Conservation (phyloP, 1,284 basidiomycete species). For the Apiotrichum akiyoshidainum region DNA sequence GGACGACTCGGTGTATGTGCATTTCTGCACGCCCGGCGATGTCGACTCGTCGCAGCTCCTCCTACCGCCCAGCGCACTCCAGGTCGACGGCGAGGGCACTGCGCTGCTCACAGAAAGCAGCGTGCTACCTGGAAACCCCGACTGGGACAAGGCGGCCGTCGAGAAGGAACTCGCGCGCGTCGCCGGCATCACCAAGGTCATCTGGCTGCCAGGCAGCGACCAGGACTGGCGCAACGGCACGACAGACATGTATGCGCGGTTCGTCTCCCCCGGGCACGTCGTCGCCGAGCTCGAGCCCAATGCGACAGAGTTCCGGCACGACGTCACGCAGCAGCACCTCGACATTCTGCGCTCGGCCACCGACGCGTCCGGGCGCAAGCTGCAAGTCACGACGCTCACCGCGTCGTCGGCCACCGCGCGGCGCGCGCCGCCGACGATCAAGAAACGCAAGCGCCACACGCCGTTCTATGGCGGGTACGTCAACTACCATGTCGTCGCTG, state of each 20-base stretch:
- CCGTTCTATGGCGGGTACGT: slow-evolving; percentile 22
- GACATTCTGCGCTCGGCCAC: slow-evolving; percentile 9
- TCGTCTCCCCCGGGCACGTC: neutral
- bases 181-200: slow-evolving; percentile 6
- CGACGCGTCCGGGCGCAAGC: neutral
- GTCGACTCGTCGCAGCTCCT: neutral
- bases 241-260: slow-evolving; percentile 4
- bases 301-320: slow-evolving; percentile 3
- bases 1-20: neutral
- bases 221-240: slow-evolving; percentile 9
- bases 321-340: slow-evolving; percentile 6
- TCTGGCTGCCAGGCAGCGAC: slow-evolving; percentile 11
- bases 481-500: slow-evolving; percentile 5
- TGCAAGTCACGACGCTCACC: slow-evolving; percentile 3
- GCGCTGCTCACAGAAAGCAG: slow-evolving; percentile 11
- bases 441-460: neutral
- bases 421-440: neutral
- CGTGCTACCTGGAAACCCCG: slow-evolving; percentile 9
- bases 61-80: slow-evolving; percentile 4
- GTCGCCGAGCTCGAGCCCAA: slow-evolving; percentile 7
- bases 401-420: neutral
- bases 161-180: slow-evolving; percentile 1
- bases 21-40: neutral
- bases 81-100: slow-evolving; percentile 12
- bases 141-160: slow-evolving; percentile 4